phyloP scores from a whole-genome alignment of 768 basidiomycete genomes.

The Lanmaoa rubissima region DNA sequence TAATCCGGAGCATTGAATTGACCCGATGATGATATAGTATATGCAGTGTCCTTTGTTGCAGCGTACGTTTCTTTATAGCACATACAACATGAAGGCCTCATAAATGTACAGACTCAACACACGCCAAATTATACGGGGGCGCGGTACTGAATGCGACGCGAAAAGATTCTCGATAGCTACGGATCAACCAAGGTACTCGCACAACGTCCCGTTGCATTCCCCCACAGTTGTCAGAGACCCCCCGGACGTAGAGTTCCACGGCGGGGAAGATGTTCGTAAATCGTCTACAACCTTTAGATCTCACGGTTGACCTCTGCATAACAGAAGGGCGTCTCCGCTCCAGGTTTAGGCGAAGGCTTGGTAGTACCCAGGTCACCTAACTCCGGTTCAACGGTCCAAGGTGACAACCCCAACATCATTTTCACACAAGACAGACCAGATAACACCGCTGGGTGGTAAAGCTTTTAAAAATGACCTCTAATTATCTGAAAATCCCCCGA shows the following conservation, averaged over 20 bases:
- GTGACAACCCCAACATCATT: not conserved
- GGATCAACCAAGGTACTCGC: not conserved
- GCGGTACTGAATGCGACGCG: slow-evolving; percentile 48
- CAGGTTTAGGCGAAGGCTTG: not conserved
- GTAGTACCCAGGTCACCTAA: slow-evolving; percentile 3
- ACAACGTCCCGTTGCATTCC: slow-evolving; percentile 4
- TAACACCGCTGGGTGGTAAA: slow-evolving; percentile 12
- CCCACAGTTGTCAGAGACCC: not conserved
- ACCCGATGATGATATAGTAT: slow-evolving; percentile 38
- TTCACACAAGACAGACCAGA: not conserved
- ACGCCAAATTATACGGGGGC: slow-evolving; percentile 49
- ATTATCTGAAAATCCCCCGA: not conserved
- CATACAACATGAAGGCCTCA: not conserved
- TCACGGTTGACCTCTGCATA: not conserved
- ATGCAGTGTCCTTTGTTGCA: slow-evolving; percentile 63
- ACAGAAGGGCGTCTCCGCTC: not conserved
- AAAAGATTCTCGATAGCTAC: slow-evolving; percentile 24
- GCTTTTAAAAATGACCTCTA: not conserved
- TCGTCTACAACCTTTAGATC: too few relatives aligned
- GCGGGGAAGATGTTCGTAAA: slow-evolving; percentile 11
- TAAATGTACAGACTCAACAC: slow-evolving; percentile 53
- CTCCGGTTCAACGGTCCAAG: not conserved
- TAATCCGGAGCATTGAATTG: not conserved
- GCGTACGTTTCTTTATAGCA: slow-evolving; percentile 41
- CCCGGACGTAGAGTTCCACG: not conserved